Evolutionary conservation across 345 rosid genomes (phyloP).

Genomic region (Ricinus communis): DNA sequence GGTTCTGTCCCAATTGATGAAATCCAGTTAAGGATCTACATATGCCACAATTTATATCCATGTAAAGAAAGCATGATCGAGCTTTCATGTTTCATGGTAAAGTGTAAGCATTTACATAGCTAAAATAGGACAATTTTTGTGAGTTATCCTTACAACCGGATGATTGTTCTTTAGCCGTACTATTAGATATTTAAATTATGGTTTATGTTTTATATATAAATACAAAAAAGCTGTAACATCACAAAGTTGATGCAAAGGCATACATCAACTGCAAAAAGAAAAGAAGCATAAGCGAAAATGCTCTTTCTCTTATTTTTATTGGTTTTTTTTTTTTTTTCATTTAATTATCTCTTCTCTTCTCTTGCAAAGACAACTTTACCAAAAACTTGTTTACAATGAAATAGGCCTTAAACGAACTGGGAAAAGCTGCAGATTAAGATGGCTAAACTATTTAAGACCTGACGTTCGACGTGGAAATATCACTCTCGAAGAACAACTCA

Average conservation of each 20-base stretch:
- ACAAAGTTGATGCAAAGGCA: conserved; percentile 16
- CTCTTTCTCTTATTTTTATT: neutral
- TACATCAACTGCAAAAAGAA: neutral
- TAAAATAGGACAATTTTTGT: neutral
- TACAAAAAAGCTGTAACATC: neutral
- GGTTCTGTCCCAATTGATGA: conserved; percentile 1
- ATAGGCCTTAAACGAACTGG: conserved; percentile 41
- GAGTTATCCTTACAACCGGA: neutral
- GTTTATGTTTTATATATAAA: neutral
- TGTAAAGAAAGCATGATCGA: too few species aligned
- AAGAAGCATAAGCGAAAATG: conserved; percentile 9
- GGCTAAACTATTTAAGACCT: conserved; percentile 39
- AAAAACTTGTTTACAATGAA: conserved; percentile 14
- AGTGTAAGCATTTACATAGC: too few species aligned
- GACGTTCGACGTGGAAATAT: conserved; percentile 41
- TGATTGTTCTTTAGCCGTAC: neutral
- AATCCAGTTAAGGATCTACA: too few species aligned
- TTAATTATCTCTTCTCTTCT: neutral
- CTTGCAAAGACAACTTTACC: conserved; percentile 35
- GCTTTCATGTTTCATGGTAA: too few species aligned
- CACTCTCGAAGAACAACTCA: conserved; percentile 37
- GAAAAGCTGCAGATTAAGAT: conserved; percentile 39
- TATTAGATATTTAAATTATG: neutral
- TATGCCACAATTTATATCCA: too few species aligned
- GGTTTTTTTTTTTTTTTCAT: neutral